phyloP scores from a whole-genome alignment of 148 eudicot species.

The Agrostemma githago region DNA sequence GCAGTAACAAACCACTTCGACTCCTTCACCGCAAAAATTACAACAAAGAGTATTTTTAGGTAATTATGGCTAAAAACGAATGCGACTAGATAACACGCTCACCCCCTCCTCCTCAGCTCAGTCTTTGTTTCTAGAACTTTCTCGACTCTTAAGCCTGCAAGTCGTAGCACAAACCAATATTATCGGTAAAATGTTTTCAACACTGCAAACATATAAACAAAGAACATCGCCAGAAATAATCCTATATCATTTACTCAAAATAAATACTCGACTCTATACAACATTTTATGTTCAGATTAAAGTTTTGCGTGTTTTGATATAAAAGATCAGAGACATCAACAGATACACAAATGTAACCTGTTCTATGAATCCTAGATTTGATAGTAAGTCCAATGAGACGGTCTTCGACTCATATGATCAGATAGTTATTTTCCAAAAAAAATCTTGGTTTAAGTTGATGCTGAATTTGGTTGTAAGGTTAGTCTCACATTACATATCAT shows the following conservation, averaged over 20 bases:
- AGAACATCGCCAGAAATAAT: not conserved
- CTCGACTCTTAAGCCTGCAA: constrained; percentile 37
- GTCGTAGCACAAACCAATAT: not conserved
- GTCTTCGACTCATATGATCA: no score
- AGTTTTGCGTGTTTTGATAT: not conserved
- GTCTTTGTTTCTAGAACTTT: not conserved
- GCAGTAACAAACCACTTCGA: constrained; percentile 28
- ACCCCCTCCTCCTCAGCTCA: constrained; percentile 34
- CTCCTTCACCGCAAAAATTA: constrained; percentile 28
- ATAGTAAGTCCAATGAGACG: no score
- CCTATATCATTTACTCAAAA: not conserved
- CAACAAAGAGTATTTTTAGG: constrained; percentile 25
- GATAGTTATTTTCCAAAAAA: no score
- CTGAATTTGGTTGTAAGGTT: no score
- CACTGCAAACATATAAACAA: not conserved
- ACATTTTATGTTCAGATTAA: no score
- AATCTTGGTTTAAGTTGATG: no score
- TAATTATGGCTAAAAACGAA: constrained; percentile 20
- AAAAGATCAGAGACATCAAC: not conserved
- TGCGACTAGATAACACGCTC: constrained; percentile 35
- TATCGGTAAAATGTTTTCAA: not conserved
- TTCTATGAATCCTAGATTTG: no score
- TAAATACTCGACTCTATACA: no score
- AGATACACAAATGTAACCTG: not conserved
- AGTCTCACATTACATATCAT: no score